phyloP scores from a whole-genome alignment of 1,284 basidiomycete species.

The Agaricales sp. region DNA sequence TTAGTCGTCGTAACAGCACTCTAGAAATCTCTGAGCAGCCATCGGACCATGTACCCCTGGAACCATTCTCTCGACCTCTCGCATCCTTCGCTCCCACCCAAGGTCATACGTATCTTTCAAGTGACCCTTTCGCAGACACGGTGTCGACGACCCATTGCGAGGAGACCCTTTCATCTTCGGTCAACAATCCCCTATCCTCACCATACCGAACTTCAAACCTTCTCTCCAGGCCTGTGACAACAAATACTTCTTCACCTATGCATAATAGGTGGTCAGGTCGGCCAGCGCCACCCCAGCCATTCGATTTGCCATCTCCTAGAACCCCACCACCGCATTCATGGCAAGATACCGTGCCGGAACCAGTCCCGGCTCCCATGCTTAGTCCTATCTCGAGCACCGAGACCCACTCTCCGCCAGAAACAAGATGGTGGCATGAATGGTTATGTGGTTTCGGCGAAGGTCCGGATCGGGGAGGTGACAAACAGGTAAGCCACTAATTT shows the following conservation, averaged over 20 bases:
- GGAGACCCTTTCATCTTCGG: too few species aligned
- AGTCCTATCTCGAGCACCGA: slow-evolving; percentile 5
- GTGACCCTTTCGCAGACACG: background rate
- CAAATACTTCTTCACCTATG: too few species aligned
- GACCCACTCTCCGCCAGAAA: slow-evolving; percentile 18
- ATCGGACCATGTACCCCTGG: slow-evolving; percentile 10
- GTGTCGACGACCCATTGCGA: too few species aligned
- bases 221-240: too few species aligned
- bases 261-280: too few species aligned
- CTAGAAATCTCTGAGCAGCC: too few species aligned
- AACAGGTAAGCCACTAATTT: slow-evolving; percentile 39
- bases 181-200: slow-evolving; percentile 8
- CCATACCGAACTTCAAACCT: slow-evolving; percentile 12
- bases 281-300: slow-evolving; percentile 37
- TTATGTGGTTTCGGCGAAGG: slow-evolving; percentile 68
- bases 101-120: background rate
- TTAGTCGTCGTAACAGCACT: background rate
- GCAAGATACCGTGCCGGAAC: slow-evolving; percentile 26
- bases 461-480: slow-evolving; percentile 54
- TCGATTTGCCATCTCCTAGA: slow-evolving; percentile 46
- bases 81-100: background rate
- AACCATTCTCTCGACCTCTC: background rate
- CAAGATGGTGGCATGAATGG: slow-evolving; percentile 79
- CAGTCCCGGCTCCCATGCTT: slow-evolving; percentile 23
- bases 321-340: slow-evolving; percentile 38